phyloP scores from a whole-genome alignment of 116 monocot genomes.

The Papilionanthe hybrid region DNA sequence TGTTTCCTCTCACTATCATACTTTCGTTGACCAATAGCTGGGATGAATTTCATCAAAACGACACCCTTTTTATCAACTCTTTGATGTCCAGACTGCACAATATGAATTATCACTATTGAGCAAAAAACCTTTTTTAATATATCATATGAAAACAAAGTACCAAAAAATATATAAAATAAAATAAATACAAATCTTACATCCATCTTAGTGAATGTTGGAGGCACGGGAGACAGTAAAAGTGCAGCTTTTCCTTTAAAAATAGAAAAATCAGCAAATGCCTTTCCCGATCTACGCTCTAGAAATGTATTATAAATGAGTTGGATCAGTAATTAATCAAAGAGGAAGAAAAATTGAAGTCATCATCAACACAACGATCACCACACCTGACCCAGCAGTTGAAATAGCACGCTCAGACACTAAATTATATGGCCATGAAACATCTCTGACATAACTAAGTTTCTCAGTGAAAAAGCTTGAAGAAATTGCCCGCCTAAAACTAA shows the following conservation, averaged over 20 bases:
- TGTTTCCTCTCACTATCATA: conserved; percentile 75
- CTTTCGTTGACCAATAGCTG: conserved; percentile 68
- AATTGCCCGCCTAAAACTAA: conserved; percentile 11
- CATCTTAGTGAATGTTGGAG: conserved; percentile 49
- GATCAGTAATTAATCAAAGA: conserved; percentile 7
- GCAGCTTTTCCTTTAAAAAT: conserved; percentile 91
- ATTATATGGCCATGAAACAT: conserved; percentile 19
- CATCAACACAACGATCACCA: background rate
- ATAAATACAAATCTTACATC: conserved; percentile 35
- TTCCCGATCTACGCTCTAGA: conserved; percentile 30
- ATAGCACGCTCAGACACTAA: conserved; percentile 16
- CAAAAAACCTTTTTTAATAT: conserved; percentile 1
- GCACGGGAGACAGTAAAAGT: conserved; percentile 35
- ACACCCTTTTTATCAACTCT: conserved; percentile 47
- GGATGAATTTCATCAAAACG: conserved; percentile 67
- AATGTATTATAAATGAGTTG: background rate
- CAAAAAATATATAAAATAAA: background rate
- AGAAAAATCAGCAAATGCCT: conserved; percentile 39
- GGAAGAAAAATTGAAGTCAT: background rate
- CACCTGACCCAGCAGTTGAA: conserved; percentile 23
- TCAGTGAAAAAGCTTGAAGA: background rate
- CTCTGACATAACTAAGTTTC: conserved; percentile 12
- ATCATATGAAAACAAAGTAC: background rate
- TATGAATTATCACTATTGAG: conserved; percentile 1
- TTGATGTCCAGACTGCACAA: conserved; percentile 39